Base-by-base conservation (phyloP, 139 green algal species). In the Micractinium conductrix region DNA sequence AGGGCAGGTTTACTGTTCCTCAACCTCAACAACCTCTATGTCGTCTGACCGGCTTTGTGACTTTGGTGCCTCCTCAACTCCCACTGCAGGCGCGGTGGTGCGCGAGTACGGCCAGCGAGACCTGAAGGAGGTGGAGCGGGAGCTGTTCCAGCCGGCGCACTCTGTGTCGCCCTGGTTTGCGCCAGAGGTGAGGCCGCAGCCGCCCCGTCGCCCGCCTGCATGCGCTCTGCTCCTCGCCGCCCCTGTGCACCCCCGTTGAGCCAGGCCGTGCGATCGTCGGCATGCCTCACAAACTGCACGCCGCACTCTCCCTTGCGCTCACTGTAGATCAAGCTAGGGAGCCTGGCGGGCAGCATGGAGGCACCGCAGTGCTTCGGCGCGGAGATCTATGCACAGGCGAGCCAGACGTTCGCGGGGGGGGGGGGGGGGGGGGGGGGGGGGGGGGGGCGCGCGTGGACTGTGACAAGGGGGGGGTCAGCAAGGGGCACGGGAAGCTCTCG, bases 101-200 rank as follows among this genome's bases (percentile, higher is more conserved):
- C 45, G 62, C 26, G 65, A 87, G 42, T 92, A 84, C 86, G 80
- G 88, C 21, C 63, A 83, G 21, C 44, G 50, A 5, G 55, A 53
- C 22, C 26, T 90, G 26, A 53, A 81, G 24, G 87, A 87, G 17
- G 58, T 76, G 84, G 74, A 94, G 80, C 68, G 81, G 1, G 82
- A 93, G 72, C 89, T 97, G 73, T 98, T 96, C 86, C 81, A 94
- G 76, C 84, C 92, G 4, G 74, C 87, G 22, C 83, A 90, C 45
- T 89, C 65, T 30, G 89, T 96, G 14, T 87, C 88, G 8, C 43
- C 87, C 42, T 99, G 96, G 96, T 99, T 98, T 83, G 79, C 70
- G 22, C 68, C 84, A 9, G 96, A 99, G 89, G 86, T 82, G 33
- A 72, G n/a, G n/a, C n/a, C n/a, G n/a, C n/a, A n/a, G n/a, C n/a